A percentile compares a stretch with the other conserved stretches of the same genome.
These are phyloP conservation scores for Salvia hispanica DNA, from an alignment of 257 asterid genomes.

Conservation along the genomic window DNA sequence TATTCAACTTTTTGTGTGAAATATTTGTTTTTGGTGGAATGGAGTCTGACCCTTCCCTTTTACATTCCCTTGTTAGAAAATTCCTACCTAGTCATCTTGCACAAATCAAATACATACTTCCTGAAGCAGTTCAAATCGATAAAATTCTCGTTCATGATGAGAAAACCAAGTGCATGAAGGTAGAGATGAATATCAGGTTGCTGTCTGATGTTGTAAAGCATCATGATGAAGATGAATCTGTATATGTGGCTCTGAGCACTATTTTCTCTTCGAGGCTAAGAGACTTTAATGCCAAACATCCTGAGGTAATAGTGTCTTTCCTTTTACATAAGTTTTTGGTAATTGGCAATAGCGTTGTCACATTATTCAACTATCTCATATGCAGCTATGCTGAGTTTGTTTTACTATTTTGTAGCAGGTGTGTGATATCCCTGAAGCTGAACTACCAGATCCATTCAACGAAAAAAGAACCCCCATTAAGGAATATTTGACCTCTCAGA, in stretches of 20 bases:
- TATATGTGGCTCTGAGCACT: slow-evolving; percentile 59
- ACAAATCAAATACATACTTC: slow-evolving; percentile 69
- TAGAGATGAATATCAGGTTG: slow-evolving; percentile 56
- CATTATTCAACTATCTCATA: background rate
- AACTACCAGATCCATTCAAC: slow-evolving; percentile 65
- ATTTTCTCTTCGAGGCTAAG: slow-evolving; percentile 69
- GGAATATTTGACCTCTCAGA: slow-evolving; percentile 35
- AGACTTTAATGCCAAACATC: slow-evolving; percentile 43
- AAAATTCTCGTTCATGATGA: slow-evolving; percentile 71
- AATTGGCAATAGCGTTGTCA: slow-evolving; percentile 7
- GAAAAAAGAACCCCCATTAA: slow-evolving; percentile 34
- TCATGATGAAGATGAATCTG: slow-evolving; percentile 61
- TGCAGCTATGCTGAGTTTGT: slow-evolving; percentile 17
- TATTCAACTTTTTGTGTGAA: background rate
- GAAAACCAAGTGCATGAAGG: slow-evolving; percentile 70
- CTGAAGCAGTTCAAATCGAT: slow-evolving; percentile 77
- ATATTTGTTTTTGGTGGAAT: slow-evolving; percentile 13
- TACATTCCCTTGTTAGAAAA: slow-evolving; percentile 47
- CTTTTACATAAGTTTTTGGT: slow-evolving; percentile 21
- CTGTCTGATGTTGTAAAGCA: slow-evolving; percentile 61
- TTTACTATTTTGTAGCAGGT: slow-evolving; percentile 47
- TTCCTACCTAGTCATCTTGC: slow-evolving; percentile 66
- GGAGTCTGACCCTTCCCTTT: slow-evolving; percentile 23
- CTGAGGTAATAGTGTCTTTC: slow-evolving; percentile 54
- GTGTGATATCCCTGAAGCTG: slow-evolving; percentile 74